Base-by-base conservation (phyloP, 2,329 filamentous ascomycete genomes). In the Trichoderma afroharzianum region DNA sequence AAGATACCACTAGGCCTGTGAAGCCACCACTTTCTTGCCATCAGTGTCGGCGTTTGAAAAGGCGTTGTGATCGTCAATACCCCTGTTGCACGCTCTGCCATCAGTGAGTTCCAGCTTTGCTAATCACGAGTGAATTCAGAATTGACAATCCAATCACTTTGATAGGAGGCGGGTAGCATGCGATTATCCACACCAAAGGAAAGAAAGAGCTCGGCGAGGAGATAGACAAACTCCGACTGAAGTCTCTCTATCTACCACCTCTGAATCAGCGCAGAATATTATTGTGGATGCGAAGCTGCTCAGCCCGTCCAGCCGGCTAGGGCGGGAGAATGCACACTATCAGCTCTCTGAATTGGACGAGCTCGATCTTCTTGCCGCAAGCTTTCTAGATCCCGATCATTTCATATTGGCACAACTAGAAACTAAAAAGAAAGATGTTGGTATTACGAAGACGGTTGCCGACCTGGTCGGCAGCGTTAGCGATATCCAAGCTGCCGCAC, bases 181-280 rank as follows among this genome's bases (percentile, higher is more conserved):
- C 63, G 53, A 71, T 28, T 71, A 71, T 71, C 70, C 70, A 14
- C 63, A 50, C 15, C 70, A 47, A 32, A 39, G 70, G 15, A 71
- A 71, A 33, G 21, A 68, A 28, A 71, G 70, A 36, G 70, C 26
- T 15, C 28, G 18, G 21, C 68, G 68, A 8, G 50, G 26, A 30
- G 61, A 21, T 14, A 24, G 53, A 30, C 11, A 57, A 12, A 57
- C 12, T 24, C 21, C 47, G 6, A 21, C 9, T 53, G 47, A 53
- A 26, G n/a, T 26, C 11, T 47, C 39, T 47, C 39, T n/a, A 47
- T 47, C 18, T n/a, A 47, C 18, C 39, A 47, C 3, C 8, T n/a
- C 15, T 47, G 6, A 47, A 47, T 47, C 39, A n/a, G 15, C 18
- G 15, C 39, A 18, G 18, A 47, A 18, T 47, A n/a, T n/a, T 7